Conservation (phyloP, 2,329 filamentous ascomycete genomes). For the Zasmidium angulare region DNA sequence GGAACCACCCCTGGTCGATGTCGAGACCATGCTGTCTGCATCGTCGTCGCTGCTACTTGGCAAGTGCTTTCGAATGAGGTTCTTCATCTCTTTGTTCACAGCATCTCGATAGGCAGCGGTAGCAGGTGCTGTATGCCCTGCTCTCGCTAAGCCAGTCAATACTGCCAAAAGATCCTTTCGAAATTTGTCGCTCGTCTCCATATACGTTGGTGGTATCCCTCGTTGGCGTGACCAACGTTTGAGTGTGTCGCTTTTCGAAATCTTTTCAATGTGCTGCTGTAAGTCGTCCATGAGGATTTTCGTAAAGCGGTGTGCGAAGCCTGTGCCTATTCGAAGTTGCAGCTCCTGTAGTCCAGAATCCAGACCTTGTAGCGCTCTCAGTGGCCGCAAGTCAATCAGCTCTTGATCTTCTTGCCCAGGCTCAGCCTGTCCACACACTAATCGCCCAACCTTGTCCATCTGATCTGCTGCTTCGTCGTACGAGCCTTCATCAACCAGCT, state of each 20-base stretch:
- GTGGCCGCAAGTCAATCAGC: conserved; percentile 68
- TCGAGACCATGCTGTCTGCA: conserved; percentile 81
- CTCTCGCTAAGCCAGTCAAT: conserved; percentile 76
- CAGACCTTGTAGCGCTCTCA: conserved; percentile 78
- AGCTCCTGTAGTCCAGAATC: conserved; percentile 74
- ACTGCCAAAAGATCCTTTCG: conserved; percentile 69
- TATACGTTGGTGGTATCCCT: conserved; percentile 68
- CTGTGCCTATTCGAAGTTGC: conserved; percentile 78
- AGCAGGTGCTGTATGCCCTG: conserved; percentile 75
- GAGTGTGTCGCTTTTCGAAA: conserved; percentile 71
- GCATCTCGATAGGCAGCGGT: conserved; percentile 82
- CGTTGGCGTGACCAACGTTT: conserved; percentile 69
- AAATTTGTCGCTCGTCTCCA: conserved; percentile 69
- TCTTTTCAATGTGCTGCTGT: conserved; percentile 72
- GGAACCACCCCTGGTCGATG: conserved; percentile 71
- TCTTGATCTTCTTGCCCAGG: conserved; percentile 33
- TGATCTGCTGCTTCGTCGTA: conserved; percentile 76
- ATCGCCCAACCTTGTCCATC: conserved; percentile 73
- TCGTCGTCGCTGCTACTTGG: conserved; percentile 95
- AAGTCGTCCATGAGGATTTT: conserved; percentile 76
- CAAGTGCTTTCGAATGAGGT: conserved; percentile 77
- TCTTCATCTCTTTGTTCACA: conserved; percentile 81
- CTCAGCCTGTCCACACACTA: conserved; percentile 72
- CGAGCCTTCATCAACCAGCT: conserved; percentile 77
- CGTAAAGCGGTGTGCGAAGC: conserved; percentile 79